These are phyloP conservation scores for Geosiphon pyriformis DNA, from an alignment of 192 early-diverging fungal genomes.

Conservation along the genomic window DNA sequence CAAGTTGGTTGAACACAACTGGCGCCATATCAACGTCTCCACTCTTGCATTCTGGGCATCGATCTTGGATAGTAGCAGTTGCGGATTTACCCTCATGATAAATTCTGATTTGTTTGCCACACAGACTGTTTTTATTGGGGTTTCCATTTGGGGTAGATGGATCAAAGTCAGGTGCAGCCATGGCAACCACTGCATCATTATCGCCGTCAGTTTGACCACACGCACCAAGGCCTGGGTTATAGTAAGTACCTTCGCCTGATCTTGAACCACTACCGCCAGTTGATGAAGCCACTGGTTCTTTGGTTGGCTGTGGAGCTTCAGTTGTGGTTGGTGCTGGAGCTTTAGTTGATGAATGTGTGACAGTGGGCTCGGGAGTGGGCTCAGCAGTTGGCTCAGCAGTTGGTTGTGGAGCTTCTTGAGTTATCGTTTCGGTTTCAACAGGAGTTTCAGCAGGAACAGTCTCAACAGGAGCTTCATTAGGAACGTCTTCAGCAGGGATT, in stretches of 20 bases:
- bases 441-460: no score
- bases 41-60: background rate
- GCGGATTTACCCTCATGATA: background rate
- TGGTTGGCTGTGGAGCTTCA: no score
- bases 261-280: no score
- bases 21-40: background rate
- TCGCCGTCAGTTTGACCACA: slow-evolving; percentile 46
- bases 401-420: no score
- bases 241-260: slow-evolving; percentile 56
- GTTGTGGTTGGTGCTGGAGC: no score
- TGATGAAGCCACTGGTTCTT: no score
- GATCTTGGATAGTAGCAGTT: background rate
- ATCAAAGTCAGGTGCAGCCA: slow-evolving; percentile 17
- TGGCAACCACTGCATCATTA: slow-evolving; percentile 44
- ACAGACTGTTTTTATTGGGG: background rate
- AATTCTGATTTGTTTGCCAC: background rate
- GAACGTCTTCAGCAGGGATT: no score
- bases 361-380: no score
- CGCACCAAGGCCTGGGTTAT: slow-evolving; percentile 48
- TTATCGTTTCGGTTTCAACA: no score
- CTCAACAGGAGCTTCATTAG: no score
- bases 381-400: no score
- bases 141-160: background rate
- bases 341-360: no score
- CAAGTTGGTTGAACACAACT: background rate